Percentiles rank a stretch among this genome's conserved stretches.
Conservation (phyloP, 129 eudicot genomes). For the Logfia minima region DNA sequence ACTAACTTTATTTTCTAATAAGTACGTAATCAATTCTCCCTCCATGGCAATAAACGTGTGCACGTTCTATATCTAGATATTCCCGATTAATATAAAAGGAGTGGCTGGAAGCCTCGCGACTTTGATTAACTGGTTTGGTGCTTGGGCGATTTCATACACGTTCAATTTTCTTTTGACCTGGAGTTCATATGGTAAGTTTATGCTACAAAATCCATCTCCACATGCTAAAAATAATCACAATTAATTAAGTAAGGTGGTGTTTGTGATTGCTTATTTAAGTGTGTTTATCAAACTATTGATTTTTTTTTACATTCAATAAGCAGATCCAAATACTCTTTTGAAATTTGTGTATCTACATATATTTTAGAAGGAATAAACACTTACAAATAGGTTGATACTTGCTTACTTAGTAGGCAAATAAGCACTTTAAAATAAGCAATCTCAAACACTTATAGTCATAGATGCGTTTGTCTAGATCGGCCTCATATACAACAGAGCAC, state of each 20-base stretch:
- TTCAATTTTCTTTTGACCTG: constrained; percentile 81
- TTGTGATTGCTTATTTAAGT: too few species aligned
- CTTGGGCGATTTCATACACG: constrained; percentile 87
- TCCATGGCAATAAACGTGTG: background rate
- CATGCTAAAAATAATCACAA: background rate
- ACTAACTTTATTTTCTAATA: background rate
- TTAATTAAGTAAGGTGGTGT: background rate
- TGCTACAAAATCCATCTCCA: background rate
- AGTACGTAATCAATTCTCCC: background rate
- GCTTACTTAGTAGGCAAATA: too few species aligned
- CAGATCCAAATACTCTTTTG: too few species aligned
- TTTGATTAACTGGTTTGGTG: constrained; percentile 81
- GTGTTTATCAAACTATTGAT: background rate
- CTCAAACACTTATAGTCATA: too few species aligned
- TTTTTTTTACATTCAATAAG: background rate
- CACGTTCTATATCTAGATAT: constrained; percentile 45
- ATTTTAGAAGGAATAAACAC: too few species aligned
- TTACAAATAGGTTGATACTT: too few species aligned
- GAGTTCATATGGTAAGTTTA: constrained; percentile 80
- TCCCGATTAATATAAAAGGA: constrained; percentile 81
- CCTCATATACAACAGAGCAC: background rate
- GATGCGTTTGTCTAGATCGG: too few species aligned
- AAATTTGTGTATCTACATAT: too few species aligned
- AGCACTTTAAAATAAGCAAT: too few species aligned
- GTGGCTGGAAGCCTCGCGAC: constrained; percentile 91